Evolutionary conservation across 2,329 filamentous ascomycete genomes (phyloP), one percentile per base, ranked within the genome.

Genomic region (Colletotrichum gloeosporioides): DNA sequence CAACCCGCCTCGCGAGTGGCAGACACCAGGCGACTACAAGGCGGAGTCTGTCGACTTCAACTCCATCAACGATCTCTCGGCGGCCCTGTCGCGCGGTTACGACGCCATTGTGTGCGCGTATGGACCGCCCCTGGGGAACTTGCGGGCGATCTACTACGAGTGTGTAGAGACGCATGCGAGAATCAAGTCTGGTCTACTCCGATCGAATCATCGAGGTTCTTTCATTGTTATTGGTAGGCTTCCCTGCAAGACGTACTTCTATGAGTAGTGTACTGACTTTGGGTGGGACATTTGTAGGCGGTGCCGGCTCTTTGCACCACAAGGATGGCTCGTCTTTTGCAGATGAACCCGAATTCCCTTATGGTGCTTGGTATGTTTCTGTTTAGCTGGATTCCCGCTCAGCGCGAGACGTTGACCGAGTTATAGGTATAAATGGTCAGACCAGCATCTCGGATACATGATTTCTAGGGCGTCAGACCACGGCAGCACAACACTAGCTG

Each of bases 331-430:
- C 62, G 1, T 64, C 62, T 13, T 64, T 64, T 36, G 62, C 62
- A 0, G 62, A 64, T 1, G 62, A 64, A 16, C 62, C 32, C 6
- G 13, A 64, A 16, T 64, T 64, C 3, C 29, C 22, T 16, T 64
- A 64, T 0, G 34, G 62, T 44, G 34, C 62, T 25, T 64, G 62
- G 62, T 64, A n/a, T 12, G 13, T 31, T 29, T 16, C 27, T 16
- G 7, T 0, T 2, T 0, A 22, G 3, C 7, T 6, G 32, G 1
- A 22, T 1, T 16, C 22, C 0, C 1, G 0, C n/a, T 3, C 15
- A 13, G 16, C 22, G 7, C 6, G 44, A 22, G 1, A 13, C 8
- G 22, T 10, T 64, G 25, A 64, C 22, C 0, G n/a, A 27, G 0
- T 7, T 9, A 0, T 2, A 64, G 62, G 62, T 64, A 64, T 36